Base-by-base conservation (phyloP, 441 rosid genomes). In the Pelargonium australe region DNA sequence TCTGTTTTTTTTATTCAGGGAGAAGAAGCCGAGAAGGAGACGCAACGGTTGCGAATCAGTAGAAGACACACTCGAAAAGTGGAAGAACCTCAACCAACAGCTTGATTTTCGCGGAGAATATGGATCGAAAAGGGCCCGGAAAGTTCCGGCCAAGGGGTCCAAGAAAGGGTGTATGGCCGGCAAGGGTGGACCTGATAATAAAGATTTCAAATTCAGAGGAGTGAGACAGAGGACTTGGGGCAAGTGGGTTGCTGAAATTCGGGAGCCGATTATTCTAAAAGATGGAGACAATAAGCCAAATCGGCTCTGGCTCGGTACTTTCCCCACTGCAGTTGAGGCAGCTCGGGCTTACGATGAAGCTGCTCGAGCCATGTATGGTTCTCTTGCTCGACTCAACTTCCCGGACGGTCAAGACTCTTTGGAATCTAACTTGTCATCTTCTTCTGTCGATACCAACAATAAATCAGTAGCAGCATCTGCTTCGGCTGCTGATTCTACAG, bases 161-260 rank as follows among this genome's bases (percentile, higher is more conserved):
- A 61, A 70, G 63, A 72, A 72, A 20, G 67, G 75, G n/a, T 72
- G 71, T 67, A 67, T 67, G 75, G 63, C 45, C 44, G 76, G 76
- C 55, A 68, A 73, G 64, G 72, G 72, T 14, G 76, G 76, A 3
- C 76, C 76, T 0, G 69, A 73, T 6, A 73, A 73, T 43, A 72
- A 58, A 2, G 31, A 13, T 25, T 68, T 71, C 64, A 23, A 55
- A 0, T 73, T 68, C 65, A 73, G 66, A 57, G 72, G 72, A 8
- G 76, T 73, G 0, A 37, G 76, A 45, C 72, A 73, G 40, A 51
- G 76, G 40, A 73, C 72, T 7, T 73, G 72, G 76, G 76, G 76
- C 45, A 73, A 73, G 64, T 73, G 76, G 76, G 76, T 73, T 0
- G 72, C 76, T 2, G 76, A 73, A 37, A 73, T 73, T 12, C 31